Base-by-base conservation (phyloP, 1,139 yeast species). In the Saccharomyces hybrid region DNA sequence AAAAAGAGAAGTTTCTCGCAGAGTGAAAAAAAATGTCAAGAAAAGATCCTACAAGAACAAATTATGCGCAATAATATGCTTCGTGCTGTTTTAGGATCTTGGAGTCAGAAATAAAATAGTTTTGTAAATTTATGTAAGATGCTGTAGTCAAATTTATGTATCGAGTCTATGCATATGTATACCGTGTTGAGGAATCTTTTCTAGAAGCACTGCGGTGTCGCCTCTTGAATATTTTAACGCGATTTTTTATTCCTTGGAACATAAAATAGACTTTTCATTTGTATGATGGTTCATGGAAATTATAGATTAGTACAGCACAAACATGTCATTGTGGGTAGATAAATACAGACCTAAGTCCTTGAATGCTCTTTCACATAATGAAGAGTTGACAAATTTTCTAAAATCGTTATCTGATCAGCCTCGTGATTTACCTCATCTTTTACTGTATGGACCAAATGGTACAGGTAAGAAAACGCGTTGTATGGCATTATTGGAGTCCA, bases 391-490 rank as follows among this genome's bases (percentile, higher is more conserved):
- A 0, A 71, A 74, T 48, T 81, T 85, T 57, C 74, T 93, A 48
- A 73, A 75, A 54, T 83, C 95, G 0, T 73, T 88, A 51, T 71
- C 75, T 20, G 56, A 65, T 25, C 64, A 65, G 52, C 65, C 61
- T 63, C 71, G 64, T 1, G 98, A 95, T 68, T 85, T 93, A 67
- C 99, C 99, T 3, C 99, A 93, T 74, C 72, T 93, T 53, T 74
- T 93, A 46, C 81, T 93, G 9, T 91, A 91, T 68, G 99, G 99
- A 0, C 98, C 99, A 1, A 83, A 91, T 50, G 99, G 99, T 5
- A 88, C 96, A 16, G 99, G 99, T 57, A 93, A 93, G 70, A 95
- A 93, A 75, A 95, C 99, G 2, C 80, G 99, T 62, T 88, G 91
- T 16, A 80, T 90, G 71, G 84, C 96, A 8, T 78, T 95, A 3